Base-by-base conservation (phyloP, 1,284 basidiomycete species). In the Prillingera fragicola region DNA sequence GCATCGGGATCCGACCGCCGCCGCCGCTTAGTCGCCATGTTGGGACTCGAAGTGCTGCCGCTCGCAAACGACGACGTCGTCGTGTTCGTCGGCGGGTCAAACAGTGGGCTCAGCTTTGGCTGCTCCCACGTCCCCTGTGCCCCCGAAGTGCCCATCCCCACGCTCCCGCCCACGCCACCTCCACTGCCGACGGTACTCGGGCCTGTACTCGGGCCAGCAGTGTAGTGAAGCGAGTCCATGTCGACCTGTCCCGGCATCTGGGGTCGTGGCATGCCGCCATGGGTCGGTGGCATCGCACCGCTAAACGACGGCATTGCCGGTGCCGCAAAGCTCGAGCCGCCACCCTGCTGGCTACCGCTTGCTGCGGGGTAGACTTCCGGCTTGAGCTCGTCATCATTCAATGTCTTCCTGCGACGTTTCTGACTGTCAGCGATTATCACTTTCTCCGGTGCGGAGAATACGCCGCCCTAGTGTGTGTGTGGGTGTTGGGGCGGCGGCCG, bases 321-420 rank as follows among this genome's bases (percentile, higher is more conserved):
- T 31, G 29, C 10, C 10, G n/a, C n/a, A 17, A 31, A 31, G n/a
- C 29, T 17, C 8, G 29, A 12, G 2, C 9, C 28, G 3, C 13
- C 29, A 15, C 29, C 29, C 7, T 17, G n/a, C n/a, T 31, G n/a
- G 29, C n/a, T 6, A 8, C 31, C 19, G 25, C n/a, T n/a, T 25
- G 14, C 18, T n/a, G 36, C 5, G 14, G 58, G 33, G 47, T 60
- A 43, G 36, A 54, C 24, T 31, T 52, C 55, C 26, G 49, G 48
- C 36, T 52, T 45, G 25, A 41, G 17, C 3, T 49, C 49, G 2
- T 54, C 47, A 22, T 56, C 55, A 14, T 45, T 42, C n/a, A 49
- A 35, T 3, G 54, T 55, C 54, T 60, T 59, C 36, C 63, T 33
- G 33, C 67, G 49, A 27, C 65, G 58, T 59, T 62, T 66, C 64